Conservation (phyloP, 345 rosid species). For the Limnanthes douglasii region DNA sequence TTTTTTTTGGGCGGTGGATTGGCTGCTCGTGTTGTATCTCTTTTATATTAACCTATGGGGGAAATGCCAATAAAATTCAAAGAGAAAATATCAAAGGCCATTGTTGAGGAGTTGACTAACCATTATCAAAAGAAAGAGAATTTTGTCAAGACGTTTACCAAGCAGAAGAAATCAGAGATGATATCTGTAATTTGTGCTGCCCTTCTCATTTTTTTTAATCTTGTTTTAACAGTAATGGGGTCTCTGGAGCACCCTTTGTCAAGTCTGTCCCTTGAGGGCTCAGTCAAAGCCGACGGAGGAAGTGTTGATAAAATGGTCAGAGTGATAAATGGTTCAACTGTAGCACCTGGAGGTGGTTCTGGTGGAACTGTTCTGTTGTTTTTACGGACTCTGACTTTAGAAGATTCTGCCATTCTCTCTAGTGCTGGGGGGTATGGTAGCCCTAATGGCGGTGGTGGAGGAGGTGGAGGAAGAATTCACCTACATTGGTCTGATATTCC, state of each 20-base stretch:
- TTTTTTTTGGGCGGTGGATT: too few species aligned
- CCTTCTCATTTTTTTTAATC: conserved; percentile 10
- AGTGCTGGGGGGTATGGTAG: conserved; percentile 84
- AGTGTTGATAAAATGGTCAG: conserved; percentile 24
- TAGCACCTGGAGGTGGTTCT: conserved; percentile 91
- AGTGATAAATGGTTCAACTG: conserved; percentile 17
- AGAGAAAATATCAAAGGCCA: too few species aligned
- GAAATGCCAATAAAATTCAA: too few species aligned
- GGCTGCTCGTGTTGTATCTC: too few species aligned
- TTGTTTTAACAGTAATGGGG: conserved; percentile 66
- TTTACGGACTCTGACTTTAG: conserved; percentile 43
- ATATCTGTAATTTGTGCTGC: conserved; percentile 6
- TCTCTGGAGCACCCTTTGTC: conserved; percentile 87
- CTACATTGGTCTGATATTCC: conserved; percentile 98
- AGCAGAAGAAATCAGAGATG: too few species aligned
- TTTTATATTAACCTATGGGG: too few species aligned
- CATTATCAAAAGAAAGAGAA: too few species aligned
- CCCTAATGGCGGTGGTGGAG: conserved; percentile 77
- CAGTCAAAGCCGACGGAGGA: conserved; percentile 79
- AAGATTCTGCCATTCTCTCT: conserved; percentile 60
- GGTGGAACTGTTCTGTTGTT: conserved; percentile 89
- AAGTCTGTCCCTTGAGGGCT: conserved; percentile 63
- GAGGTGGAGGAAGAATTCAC: conserved; percentile 99
- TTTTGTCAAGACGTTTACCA: too few species aligned
- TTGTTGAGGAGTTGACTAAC: too few species aligned